Evolutionary conservation across 2,329 filamentous ascomycete species (phyloP).

Genomic region (Claviceps cyperi): DNA sequence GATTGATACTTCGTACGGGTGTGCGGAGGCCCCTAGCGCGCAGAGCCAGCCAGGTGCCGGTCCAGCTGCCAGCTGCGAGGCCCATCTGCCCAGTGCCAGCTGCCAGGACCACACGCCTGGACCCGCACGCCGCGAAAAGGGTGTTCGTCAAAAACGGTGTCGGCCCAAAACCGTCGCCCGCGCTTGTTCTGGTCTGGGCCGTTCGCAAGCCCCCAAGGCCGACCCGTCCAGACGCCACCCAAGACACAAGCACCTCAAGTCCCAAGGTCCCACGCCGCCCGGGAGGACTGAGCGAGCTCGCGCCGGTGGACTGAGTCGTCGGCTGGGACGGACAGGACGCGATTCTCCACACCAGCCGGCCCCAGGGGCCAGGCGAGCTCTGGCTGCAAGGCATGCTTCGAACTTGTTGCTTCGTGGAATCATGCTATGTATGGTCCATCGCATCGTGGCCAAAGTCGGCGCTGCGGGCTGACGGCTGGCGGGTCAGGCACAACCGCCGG

Average conservation of each 20-base stretch:
- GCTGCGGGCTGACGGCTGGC: neutral
- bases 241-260: neutral
- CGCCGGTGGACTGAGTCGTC: conserved; percentile 1
- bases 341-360: neutral
- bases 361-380: neutral
- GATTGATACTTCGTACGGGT: neutral
- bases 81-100: neutral
- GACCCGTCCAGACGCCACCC: neutral
- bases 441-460: neutral
- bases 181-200: too few species aligned
- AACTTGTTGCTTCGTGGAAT: neutral
- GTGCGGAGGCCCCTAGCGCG: conserved; percentile 1
- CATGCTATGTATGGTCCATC: neutral
- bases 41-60: neutral
- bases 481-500: conserved; percentile 1
- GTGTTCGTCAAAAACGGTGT: neutral
- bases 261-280: too few species aligned
- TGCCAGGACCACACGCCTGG: neutral
- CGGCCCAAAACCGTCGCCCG: neutral
- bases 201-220: neutral
- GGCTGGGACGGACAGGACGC: neutral
- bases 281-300: conserved; percentile 2
- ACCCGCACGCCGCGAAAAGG: neutral
- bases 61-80: neutral
- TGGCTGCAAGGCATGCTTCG: neutral